Evolutionary conservation across 345 rosid genomes (phyloP).

Genomic region (Brassica cretica): DNA sequence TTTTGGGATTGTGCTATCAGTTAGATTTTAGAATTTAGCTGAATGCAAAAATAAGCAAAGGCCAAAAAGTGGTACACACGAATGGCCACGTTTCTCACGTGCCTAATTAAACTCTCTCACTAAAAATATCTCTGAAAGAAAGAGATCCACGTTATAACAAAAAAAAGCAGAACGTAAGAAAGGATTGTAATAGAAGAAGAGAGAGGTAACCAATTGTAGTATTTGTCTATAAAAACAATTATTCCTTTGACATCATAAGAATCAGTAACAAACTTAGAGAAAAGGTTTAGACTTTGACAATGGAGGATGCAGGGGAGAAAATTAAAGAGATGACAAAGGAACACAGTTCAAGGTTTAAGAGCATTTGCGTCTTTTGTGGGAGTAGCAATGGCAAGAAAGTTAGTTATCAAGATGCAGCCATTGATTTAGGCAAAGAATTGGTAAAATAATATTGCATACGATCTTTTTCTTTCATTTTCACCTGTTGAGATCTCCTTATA

Average conservation of each 20-base stretch:
- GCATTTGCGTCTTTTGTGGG: slow-evolving; percentile 79
- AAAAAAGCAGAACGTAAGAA: slow-evolving; percentile 8
- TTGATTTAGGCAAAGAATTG: slow-evolving; percentile 68
- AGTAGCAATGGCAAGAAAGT: slow-evolving; percentile 76
- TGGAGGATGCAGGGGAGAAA: slow-evolving; percentile 30
- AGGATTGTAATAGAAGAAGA: slow-evolving; percentile 18
- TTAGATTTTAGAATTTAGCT: neutral
- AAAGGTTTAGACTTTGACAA: neutral
- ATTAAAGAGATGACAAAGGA: slow-evolving; percentile 12
- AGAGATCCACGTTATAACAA: slow-evolving; percentile 3
- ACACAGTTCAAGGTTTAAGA: slow-evolving; percentile 44
- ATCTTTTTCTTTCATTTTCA: neutral
- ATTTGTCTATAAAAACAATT: slow-evolving; percentile 1
- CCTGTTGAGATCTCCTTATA: neutral
- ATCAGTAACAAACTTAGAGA: neutral
- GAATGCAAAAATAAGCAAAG: neutral
- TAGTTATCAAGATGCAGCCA: slow-evolving; percentile 79
- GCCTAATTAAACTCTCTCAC: neutral
- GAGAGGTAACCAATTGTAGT: neutral
- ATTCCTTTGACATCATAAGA: neutral
- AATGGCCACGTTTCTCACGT: slow-evolving; percentile 23
- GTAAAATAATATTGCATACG: slow-evolving; percentile 33
- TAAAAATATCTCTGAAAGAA: neutral
- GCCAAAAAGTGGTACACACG: slow-evolving; percentile 12
- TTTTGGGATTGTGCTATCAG: neutral